A percentile compares a stretch with the other conserved stretches of the same genome.
Conservation (phyloP, 2,329 filamentous ascomycete species). For the Fusarium nematophilum region DNA sequence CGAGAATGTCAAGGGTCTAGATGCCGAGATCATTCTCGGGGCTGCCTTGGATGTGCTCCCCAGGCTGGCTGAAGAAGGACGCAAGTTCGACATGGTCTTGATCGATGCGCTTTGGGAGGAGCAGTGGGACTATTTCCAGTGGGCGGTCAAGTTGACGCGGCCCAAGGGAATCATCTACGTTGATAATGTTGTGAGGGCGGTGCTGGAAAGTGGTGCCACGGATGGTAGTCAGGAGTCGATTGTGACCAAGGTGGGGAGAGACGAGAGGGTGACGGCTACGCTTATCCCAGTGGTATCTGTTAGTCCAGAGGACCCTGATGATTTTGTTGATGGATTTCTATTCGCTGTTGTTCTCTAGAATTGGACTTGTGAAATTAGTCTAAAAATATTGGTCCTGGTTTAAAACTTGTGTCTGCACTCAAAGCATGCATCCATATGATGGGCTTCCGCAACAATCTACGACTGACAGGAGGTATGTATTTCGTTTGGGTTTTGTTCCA, state of each 20-base stretch:
- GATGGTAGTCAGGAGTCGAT: conserved; percentile 24
- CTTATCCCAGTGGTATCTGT: no score
- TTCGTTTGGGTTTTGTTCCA: no score
- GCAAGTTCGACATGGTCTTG: conserved; percentile 62
- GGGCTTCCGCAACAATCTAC: no score
- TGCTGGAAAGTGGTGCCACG: conserved; percentile 8
- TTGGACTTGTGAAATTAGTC: no score
- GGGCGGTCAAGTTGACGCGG: conserved; percentile 55
- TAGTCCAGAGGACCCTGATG: no score
- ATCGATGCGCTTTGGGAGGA: conserved; percentile 64
- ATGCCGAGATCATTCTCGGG: conserved; percentile 58
- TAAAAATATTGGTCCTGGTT: no score
- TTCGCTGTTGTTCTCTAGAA: no score
- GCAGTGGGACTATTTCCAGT: conserved; percentile 61
- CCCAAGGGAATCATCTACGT: conserved; percentile 57
- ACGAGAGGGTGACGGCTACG: conserved; percentile 42
- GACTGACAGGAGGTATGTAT: no score
- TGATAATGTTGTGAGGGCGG: conserved; percentile 59
- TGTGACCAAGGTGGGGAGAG: conserved; percentile 36
- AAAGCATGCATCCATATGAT: no score
- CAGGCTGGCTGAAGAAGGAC: conserved; percentile 53
- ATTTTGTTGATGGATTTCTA: no score
- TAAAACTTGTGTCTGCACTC: no score
- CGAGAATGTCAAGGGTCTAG: conserved; percentile 55
- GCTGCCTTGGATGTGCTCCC: conserved; percentile 54